Base-by-base conservation (phyloP, 2,329 filamentous ascomycete species). In the Calonectria naviculata region DNA sequence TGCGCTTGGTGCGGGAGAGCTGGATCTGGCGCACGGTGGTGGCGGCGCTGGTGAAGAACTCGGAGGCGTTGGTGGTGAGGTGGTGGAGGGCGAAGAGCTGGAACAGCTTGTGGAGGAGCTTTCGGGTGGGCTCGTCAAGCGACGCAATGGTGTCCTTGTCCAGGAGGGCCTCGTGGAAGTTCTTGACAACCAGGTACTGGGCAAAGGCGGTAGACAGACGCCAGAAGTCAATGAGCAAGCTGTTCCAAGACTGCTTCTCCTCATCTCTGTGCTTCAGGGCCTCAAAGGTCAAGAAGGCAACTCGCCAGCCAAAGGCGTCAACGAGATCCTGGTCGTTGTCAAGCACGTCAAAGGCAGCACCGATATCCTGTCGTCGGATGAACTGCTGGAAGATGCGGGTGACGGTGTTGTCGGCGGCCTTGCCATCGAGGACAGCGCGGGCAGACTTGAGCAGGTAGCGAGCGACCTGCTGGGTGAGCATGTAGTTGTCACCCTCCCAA, bases 401-500 rank as follows among this genome's bases (percentile, higher is more conserved):
- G 34, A 79, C 78, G 19, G 75, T 72, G 36, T 78, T 79, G 6
- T 79, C 74, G 0, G 74, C 64, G 2, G 89, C 87, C 71, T 92
- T 89, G 74, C 90, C 91, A 17, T 88, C 85, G n/a, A 94, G 84
- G 0, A 95, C 93, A 1, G 89, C 87, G 47, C 93, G 91, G 0
- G 93, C 93, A 4, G 93, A 91, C 87, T 95, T 95, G 74, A 95
- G 88, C 54, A 95, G 89, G 78, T 95, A 95, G 69, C 93, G 89
- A 3, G 92, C 92, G 3, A 95, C 93, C 84, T 95, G 93, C 81
- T 95, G 93, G 12, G 92, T 94, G 70, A 95, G 86, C 93, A 95
- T 94, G 85, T 93, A 95, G 85, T 94, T 94, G 84, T 94, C 93
- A 52, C 93, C 93, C 80, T 95, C 93, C 91, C 92, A 94, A 12